These are phyloP conservation scores for Globisporangium cystogenes DNA, from an alignment of 352 stramenopile genomes.

Conservation along the genomic window DNA sequence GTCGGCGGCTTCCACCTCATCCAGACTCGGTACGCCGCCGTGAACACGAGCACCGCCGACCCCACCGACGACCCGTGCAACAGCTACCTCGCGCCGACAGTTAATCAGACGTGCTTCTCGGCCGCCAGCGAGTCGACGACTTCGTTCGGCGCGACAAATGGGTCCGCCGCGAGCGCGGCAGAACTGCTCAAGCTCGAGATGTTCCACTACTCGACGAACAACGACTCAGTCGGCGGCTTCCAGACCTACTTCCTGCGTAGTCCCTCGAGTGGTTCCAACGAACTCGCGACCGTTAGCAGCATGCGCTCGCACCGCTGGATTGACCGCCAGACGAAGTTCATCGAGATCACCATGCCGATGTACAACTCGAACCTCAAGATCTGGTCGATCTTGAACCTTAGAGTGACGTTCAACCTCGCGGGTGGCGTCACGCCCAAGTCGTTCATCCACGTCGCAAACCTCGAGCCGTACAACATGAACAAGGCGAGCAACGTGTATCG, in stretches of 20 bases:
- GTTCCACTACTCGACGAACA: slow-evolving; percentile 46
- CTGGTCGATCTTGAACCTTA: slow-evolving; percentile 54
- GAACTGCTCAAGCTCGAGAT: slow-evolving; percentile 40
- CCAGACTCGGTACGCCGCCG: slow-evolving; percentile 35
- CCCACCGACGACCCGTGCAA: slow-evolving; percentile 42
- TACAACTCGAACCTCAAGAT: slow-evolving; percentile 64
- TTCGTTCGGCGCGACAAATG: slow-evolving; percentile 34
- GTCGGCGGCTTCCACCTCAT: slow-evolving; percentile 62
- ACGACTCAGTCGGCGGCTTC: slow-evolving; percentile 33
- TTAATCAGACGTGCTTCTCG: slow-evolving; percentile 38
- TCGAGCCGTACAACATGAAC: slow-evolving; percentile 65
- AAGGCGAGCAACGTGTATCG: slow-evolving; percentile 39
- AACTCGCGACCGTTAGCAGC: slow-evolving; percentile 15
- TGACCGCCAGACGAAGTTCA: slow-evolving; percentile 50
- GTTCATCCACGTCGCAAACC: slow-evolving; percentile 46
- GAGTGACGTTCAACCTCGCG: slow-evolving; percentile 51
- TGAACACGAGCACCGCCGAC: slow-evolving; percentile 35
- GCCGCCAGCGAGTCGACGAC: slow-evolving; percentile 20
- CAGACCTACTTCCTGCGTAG: slow-evolving; percentile 61
- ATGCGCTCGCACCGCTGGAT: slow-evolving; percentile 57
- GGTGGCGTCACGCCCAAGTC: slow-evolving; percentile 38
- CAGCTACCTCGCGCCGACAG: slow-evolving; percentile 30
- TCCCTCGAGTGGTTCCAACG: slow-evolving; percentile 20
- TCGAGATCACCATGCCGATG: slow-evolving; percentile 48
- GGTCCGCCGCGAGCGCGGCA: slow-evolving; percentile 16